Evolutionary conservation across 345 rosid species (phyloP), one percentile per base, ranked within the genome.

Genomic region (Pistacia atlantica): DNA sequence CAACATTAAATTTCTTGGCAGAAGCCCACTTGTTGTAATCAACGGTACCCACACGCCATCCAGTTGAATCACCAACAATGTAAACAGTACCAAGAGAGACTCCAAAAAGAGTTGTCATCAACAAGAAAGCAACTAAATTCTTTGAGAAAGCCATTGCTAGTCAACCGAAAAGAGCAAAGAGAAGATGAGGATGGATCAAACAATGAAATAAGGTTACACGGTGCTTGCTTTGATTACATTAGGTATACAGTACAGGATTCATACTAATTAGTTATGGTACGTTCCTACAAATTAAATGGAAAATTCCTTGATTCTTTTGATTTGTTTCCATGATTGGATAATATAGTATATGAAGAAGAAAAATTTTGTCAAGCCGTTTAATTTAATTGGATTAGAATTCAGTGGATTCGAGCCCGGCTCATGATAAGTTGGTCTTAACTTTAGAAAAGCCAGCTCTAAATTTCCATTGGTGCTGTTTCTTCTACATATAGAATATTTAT

Each of bases 21-120:
- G 75, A 45, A 60, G 55, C 75, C 71, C 57, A 48, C 3, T 67
- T 12, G 12, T 51, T 68, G 45, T 68, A 51, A 51, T 68, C 59
- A 1, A 68, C n/a, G 4, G 51, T 28, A 13, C 72, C 59, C 11
- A 45, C 9, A 51, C 2, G 49, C 59, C 72, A 51, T 9, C 72
- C 59, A 12, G 58, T 42, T 8, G 42, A 28, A 20, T 51, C 59
- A 0, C 76, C 68, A n/a, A 73, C 68, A 17, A 28, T 73, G 76
- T 73, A 56, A 61, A 61, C 33, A 28, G 68, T 48, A 33, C 76
- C 33, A 1, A 48, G 48, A 8, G 68, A 61, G 31, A 16, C 67
- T 33, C 31, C 38, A 14, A 58, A 18, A 25, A 59, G 22, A 45
- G 59, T 6, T 45, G 58, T 64, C 51, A 63, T 11, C 59, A 62